Base-by-base conservation (phyloP, 2,329 filamentous ascomycete genomes). In the Penicillium frequentans region DNA sequence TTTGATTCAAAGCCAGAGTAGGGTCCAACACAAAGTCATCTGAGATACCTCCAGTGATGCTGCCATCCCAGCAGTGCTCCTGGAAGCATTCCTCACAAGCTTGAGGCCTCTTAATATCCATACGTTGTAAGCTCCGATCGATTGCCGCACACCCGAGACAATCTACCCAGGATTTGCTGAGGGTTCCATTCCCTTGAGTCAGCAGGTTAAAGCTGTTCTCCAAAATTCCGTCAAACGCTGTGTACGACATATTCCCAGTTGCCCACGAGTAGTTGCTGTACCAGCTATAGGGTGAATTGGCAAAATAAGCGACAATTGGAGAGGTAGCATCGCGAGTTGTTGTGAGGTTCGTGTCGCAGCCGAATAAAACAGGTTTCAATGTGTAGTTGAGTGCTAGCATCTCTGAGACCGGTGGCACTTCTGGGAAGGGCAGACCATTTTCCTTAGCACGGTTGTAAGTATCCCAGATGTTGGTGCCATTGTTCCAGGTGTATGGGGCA, bases 41-140 rank as follows among this genome's bases (percentile, higher is more conserved):
- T 7, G 44, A 19, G 6, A 19, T n/a, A 29, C 13, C 44, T 29
- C 11, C 23, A 13, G 16, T 29, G 10, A 47, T n/a, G 14, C 23
- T 47, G n/a, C 44, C 44, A 47, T 47, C 44, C 44, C 44, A 47
- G 26, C 44, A 47, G 44, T 47, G 44, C 44, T 47, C 44, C 44
- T 29, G 13, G 14, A 47, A 47, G 26, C 44, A 47, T n/a, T 47
- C 4, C 7, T 47, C 44, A 47, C 44, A 47, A n/a, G n/a, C 26
- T 11, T 16, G 23, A 31, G 44, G 44, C 13, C 44, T 26, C 13
- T 27, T n/a, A 19, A 47, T 29, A 47, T 27, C 6, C 44, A 47
- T 26, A 9, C 44, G 44, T 3, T 31, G 44, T 11, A 47, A 19
- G 26, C 44, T 47, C 9, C 44, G 44, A 19, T 47, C 44, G 16